phyloP scores from a whole-genome alignment of 306 rosid species.

The Cucurbita maxima region DNA sequence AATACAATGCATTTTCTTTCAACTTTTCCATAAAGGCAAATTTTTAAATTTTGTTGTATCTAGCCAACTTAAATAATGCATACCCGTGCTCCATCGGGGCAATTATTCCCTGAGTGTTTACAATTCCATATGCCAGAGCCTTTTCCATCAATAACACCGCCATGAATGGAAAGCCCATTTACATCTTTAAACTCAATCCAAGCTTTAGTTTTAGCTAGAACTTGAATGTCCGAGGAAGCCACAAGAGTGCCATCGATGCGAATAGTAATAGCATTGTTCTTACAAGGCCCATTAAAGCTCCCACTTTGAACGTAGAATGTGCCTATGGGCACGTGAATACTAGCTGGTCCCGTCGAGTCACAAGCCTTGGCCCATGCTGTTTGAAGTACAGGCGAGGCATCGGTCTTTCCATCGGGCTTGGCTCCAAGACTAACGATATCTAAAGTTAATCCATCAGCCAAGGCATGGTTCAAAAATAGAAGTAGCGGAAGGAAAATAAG shows the following conservation, averaged over 20 bases:
- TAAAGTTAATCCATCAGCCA: not conserved
- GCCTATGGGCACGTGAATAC: constrained; percentile 28
- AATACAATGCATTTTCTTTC: too few species aligned
- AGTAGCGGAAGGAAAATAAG: not conserved
- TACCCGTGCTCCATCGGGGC: not conserved
- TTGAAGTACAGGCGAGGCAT: not conserved
- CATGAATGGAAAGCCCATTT: constrained; percentile 25
- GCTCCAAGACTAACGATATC: not conserved
- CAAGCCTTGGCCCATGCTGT: constrained; percentile 30
- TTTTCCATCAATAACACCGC: constrained; percentile 34
- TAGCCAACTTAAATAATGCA: not conserved
- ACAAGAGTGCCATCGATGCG: not conserved
- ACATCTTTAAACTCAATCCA: constrained; percentile 27
- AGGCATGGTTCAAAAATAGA: not conserved
- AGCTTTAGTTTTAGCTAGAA: constrained; percentile 18
- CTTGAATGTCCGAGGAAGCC: constrained; percentile 17
- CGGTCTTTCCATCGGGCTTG: not conserved
- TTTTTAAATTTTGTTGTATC: too few species aligned
- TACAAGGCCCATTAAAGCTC: constrained; percentile 27
- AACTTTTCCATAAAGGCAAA: too few species aligned
- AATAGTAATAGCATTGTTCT: constrained; percentile 9
- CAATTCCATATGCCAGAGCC: constrained; percentile 36
- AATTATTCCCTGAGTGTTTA: not conserved
- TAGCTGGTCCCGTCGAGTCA: constrained; percentile 11
- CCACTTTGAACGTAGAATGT: constrained; percentile 17